Evolutionary conservation across 495 filamentous ascomycete genomes (phyloP).

Genomic region (Hypoxylon cercidicola): DNA sequence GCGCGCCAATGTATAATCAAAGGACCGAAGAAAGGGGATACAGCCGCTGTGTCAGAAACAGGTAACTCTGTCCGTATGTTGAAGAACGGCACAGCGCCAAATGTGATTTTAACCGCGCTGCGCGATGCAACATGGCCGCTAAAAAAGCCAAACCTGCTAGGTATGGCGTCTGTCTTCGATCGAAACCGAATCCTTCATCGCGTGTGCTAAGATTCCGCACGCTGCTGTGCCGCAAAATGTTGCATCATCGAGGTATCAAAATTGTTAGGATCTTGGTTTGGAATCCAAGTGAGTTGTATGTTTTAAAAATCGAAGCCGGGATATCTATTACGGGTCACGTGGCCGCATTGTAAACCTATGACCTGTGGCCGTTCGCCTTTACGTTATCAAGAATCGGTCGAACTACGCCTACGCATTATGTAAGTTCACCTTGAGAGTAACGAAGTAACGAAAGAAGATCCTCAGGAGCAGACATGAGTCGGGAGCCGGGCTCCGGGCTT

Average conservation of each 20-base stretch:
- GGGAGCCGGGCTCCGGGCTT: no score
- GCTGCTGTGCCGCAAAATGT: conserved; percentile 35
- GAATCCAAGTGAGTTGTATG: conserved; percentile 19
- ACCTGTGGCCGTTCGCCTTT: no score
- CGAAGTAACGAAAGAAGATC: no score
- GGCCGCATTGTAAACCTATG: not conserved
- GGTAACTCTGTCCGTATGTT: conserved; percentile 3
- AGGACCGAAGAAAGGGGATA: not conserved
- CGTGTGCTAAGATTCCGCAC: conserved; percentile 9
- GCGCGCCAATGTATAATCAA: conserved; percentile 7
- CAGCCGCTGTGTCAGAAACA: conserved; percentile 15
- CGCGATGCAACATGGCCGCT: conserved; percentile 30
- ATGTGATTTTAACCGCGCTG: conserved; percentile 31
- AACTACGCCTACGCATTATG: no score
- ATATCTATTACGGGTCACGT: not conserved
- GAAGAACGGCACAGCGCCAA: conserved; percentile 31
- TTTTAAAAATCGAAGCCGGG: not conserved
- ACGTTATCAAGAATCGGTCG: no score
- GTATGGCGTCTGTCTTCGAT: not conserved
- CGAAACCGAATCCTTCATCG: not conserved
- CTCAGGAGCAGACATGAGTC: no score
- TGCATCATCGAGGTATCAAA: conserved; percentile 37
- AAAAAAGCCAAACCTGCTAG: conserved; percentile 2
- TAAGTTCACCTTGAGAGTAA: no score
- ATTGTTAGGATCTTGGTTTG: conserved; percentile 31